A percentile compares a stretch with the other conserved stretches of the same genome.
Evolutionary conservation across 2,329 filamentous ascomycete genomes (phyloP).

Genomic region (Fusarium sp.): DNA sequence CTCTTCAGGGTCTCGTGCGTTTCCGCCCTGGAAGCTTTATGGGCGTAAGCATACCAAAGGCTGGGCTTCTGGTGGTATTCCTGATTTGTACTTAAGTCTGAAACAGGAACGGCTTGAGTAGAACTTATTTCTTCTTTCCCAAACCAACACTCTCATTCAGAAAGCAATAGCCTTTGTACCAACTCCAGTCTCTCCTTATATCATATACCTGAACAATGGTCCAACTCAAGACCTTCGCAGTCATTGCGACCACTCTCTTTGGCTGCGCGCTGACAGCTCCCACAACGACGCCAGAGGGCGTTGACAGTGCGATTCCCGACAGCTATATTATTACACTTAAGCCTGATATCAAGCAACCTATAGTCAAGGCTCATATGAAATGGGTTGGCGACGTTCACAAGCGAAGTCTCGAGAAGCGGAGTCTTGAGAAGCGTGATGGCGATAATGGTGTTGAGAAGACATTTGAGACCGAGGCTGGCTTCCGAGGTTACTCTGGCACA

Average conservation of each 20-base stretch:
- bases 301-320: constrained; percentile 47
- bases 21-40: neutral
- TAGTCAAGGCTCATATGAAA: constrained; percentile 59
- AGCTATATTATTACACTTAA: constrained; percentile 73
- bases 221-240: constrained; percentile 42
- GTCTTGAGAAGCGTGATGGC: constrained; percentile 58
- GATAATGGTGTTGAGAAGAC: constrained; percentile 51
- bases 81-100: constrained; percentile 21
- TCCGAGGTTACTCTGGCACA: constrained; percentile 57
- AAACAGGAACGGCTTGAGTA: neutral
- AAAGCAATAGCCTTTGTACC: neutral
- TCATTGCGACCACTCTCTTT: constrained; percentile 42
- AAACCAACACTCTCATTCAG: constrained; percentile 23
- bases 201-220: constrained; percentile 41
- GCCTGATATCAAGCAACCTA: constrained; percentile 56
- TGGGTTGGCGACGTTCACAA: constrained; percentile 64
- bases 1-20: constrained; percentile 21
- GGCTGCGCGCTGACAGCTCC: constrained; percentile 35
- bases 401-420: constrained; percentile 59
- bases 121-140: neutral
- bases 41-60: neutral
- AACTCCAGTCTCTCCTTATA: constrained; percentile 8
- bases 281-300: constrained; percentile 18
- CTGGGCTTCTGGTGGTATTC: neutral
- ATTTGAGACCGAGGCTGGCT: constrained; percentile 45